Conservation (phyloP, 805 yeast genomes). For the Kockiozyma suomiensis region DNA sequence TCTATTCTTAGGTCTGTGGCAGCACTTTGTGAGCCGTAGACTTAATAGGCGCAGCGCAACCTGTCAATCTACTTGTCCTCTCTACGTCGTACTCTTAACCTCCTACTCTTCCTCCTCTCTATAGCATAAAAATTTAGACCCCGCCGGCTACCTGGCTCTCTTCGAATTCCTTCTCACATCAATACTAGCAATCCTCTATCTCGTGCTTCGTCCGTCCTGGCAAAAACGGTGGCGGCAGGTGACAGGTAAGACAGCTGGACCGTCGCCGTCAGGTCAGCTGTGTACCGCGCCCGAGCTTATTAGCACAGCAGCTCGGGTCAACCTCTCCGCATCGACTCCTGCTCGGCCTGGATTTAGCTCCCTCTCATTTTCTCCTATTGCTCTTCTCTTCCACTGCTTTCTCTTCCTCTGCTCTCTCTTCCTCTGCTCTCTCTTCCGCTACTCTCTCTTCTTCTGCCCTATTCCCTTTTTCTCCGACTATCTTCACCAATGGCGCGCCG, state of each 20-base stretch:
- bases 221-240: background rate
- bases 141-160: too few species aligned
- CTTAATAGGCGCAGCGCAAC: too few species aligned
- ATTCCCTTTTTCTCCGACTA: background rate
- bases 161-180: background rate
- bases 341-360: background rate
- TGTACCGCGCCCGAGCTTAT: background rate
- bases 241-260: background rate
- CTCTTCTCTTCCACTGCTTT: background rate
- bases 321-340: background rate
- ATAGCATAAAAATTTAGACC: too few species aligned
- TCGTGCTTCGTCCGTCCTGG: background rate
- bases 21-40: too few species aligned
- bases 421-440: background rate
- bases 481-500: constrained; percentile 4
- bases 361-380: background rate
- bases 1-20: too few species aligned
- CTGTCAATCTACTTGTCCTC: too few species aligned
- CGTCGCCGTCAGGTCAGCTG: background rate
- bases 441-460: background rate
- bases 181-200: background rate
- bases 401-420: background rate
- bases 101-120: background rate
- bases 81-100: too few species aligned
- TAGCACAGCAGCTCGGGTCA: background rate